Evolutionary conservation across 1,284 basidiomycete species (phyloP), one percentile per base, ranked within the genome.

Genomic region (Pseudozyma thailandica): DNA sequence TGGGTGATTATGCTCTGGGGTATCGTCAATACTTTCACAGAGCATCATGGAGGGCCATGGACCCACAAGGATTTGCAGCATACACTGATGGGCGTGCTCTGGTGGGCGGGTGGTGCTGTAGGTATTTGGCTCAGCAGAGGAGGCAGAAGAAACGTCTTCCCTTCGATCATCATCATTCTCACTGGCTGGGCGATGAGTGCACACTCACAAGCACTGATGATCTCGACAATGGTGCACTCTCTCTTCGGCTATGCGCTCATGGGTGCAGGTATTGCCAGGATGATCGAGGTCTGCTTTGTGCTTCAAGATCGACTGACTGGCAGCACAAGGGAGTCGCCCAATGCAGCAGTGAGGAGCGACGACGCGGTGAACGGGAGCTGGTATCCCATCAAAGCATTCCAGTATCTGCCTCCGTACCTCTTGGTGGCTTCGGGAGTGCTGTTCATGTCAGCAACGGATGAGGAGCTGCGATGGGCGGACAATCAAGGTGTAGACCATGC

Each of bases 21-120:
- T 7, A 85, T 85, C 50, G 90, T 97, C 58, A 97, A 97, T 77
- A 94, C 94, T 0, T 96, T 97, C 80, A 96, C 94, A 1, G 92
- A 95, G 80, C 80, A 80, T 30, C 74, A 76, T 7, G 77, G 79
- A 16, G 79, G 74, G 8, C 71, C 75, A 1, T 79, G 78, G 80
- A 91, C 91, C 9, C 90, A 90, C 68, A 94, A 95, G 83, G 92
- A 96, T 81, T 91, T 95, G 90, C 93, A 96, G 79, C 93, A 96
- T 82, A 94, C 92, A 90, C 84, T 83, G 18, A 76, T 84, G 79
- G 74, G 81, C 21, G 78, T 84, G 0, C 48, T 85, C 0, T 85
- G 93, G 94, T 94, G 92, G 92, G 87, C 90, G 25, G 94, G 94
- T 45, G 94, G 94, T 31, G 86, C 90, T 21, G 86, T 96, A 3